Conservation (phyloP, 225 moss, liverwort and hornwort species). For the Anthoceros angustus region DNA sequence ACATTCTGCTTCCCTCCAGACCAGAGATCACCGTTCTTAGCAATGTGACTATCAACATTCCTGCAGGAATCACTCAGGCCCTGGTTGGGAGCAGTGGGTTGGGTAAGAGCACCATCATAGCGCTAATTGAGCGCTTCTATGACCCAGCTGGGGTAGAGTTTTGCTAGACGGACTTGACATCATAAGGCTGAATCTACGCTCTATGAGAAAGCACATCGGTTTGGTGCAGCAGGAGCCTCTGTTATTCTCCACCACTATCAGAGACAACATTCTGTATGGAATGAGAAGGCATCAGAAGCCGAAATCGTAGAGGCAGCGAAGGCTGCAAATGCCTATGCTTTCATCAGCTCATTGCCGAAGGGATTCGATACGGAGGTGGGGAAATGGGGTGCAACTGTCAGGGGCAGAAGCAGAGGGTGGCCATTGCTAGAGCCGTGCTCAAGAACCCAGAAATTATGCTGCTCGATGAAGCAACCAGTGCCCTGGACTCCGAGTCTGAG, state of each 20-base stretch:
- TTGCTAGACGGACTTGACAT: conserved; percentile 34
- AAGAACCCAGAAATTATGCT: conserved; percentile 39
- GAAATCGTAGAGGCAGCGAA: conserved; percentile 32
- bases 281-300: conserved; percentile 26
- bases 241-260: conserved; percentile 27
- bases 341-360: conserved; percentile 27
- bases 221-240: conserved; percentile 42
- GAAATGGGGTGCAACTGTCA: conserved; percentile 37
- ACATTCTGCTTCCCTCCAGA: conserved; percentile 28
- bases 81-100: conserved; percentile 38
- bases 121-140: conserved; percentile 34
- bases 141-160: conserved; percentile 34
- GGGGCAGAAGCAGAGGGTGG: conserved; percentile 48
- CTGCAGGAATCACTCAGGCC: conserved; percentile 27
- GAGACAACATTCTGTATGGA: conserved; percentile 35
- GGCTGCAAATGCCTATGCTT: conserved; percentile 33
- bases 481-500: conserved; percentile 34
- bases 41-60: conserved; percentile 25
- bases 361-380: conserved; percentile 35
- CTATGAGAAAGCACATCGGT: conserved; percentile 30
- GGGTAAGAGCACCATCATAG: conserved; percentile 36
- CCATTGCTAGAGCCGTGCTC: conserved; percentile 42
- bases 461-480: conserved; percentile 38
- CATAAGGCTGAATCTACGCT: conserved; percentile 20
- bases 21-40: conserved; percentile 37